A percentile compares a stretch with the other conserved stretches of the same genome.
phyloP scores from a whole-genome alignment of 176 grass and related monocot species.

The Eleusine coracana region DNA sequence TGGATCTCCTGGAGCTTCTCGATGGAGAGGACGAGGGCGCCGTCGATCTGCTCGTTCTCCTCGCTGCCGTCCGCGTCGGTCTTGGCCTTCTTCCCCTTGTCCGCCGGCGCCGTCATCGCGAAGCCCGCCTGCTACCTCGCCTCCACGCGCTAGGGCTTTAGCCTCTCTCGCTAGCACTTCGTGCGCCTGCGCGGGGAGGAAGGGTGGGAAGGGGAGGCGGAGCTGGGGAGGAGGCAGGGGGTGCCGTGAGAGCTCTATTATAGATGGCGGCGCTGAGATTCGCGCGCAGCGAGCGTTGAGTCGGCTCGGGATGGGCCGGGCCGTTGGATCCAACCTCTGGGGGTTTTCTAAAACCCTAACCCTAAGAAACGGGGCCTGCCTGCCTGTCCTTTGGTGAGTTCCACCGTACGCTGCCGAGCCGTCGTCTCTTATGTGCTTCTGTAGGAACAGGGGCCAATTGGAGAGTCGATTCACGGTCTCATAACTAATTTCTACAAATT shows the following conservation, averaged over 20 bases:
- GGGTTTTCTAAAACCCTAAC: slow-evolving; percentile 62
- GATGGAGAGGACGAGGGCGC: slow-evolving; percentile 72
- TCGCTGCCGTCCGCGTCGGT: slow-evolving; percentile 50
- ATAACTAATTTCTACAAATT: too few species aligned
- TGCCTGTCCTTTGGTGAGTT: background rate
- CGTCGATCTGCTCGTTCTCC: slow-evolving; percentile 77
- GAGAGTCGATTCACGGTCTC: too few species aligned
- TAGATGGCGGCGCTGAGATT: slow-evolving; percentile 46
- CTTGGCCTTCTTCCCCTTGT: slow-evolving; percentile 88
- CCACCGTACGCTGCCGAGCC: background rate
- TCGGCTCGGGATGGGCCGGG: slow-evolving; percentile 1
- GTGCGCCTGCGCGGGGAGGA: slow-evolving; percentile 32
- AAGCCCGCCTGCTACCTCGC: slow-evolving; percentile 5
- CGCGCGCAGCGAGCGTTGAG: slow-evolving; percentile 7
- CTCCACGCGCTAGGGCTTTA: slow-evolving; percentile 60
- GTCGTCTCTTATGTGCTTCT: too few species aligned
- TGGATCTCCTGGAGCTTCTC: slow-evolving; percentile 92
- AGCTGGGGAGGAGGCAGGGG: slow-evolving; percentile 14
- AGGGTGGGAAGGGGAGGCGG: slow-evolving; percentile 40
- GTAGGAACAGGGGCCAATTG: background rate
- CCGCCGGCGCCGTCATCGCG: slow-evolving; percentile 58
- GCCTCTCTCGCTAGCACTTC: slow-evolving; percentile 18
- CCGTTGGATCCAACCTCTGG: slow-evolving; percentile 42
- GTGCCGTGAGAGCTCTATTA: slow-evolving; percentile 32
- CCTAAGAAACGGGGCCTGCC: slow-evolving; percentile 29